phyloP scores from a whole-genome alignment of 331 rosid species.

The Quercus tomentella region DNA sequence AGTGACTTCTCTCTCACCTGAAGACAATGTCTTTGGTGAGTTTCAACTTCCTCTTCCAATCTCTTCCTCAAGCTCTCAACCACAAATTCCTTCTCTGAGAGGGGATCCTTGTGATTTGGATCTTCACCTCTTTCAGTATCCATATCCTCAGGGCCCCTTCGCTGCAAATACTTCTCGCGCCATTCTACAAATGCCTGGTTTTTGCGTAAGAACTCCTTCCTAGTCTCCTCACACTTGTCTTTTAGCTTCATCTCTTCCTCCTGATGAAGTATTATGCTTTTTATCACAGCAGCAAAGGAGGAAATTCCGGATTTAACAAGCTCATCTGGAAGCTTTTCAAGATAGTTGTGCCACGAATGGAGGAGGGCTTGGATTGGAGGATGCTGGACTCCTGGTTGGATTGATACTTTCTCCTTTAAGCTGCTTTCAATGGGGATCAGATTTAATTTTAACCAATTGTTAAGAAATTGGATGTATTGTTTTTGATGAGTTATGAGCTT shows the following conservation, averaged over 20 bases:
- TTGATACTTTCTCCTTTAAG: conserved; percentile 75
- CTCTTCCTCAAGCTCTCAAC: conserved; percentile 79
- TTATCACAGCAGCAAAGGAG: conserved; percentile 71
- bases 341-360: conserved; percentile 59
- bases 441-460: conserved; percentile 68
- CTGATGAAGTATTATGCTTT: conserved; percentile 60
- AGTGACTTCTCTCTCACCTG: conserved; percentile 84
- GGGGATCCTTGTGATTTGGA: conserved; percentile 46
- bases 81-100: conserved; percentile 50
- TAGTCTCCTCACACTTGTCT: conserved; percentile 68
- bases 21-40: conserved; percentile 53
- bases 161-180: conserved; percentile 57
- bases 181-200: conserved; percentile 67
- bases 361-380: conserved; percentile 78
- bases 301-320: conserved; percentile 67
- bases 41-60: conserved; percentile 65
- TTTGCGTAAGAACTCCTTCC: conserved; percentile 55
- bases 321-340: conserved; percentile 88
- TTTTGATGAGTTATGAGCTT: conserved; percentile 76
- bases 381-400: conserved; percentile 54
- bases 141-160: conserved; percentile 42
- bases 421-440: conserved; percentile 82
- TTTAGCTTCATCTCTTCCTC: conserved; percentile 87
- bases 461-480: conserved; percentile 67
- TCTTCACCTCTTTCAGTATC: conserved; percentile 64